Percentiles rank a stretch among this genome's conserved stretches.
Conservation (phyloP, 805 yeast species). For the Candida silvicultrix region DNA sequence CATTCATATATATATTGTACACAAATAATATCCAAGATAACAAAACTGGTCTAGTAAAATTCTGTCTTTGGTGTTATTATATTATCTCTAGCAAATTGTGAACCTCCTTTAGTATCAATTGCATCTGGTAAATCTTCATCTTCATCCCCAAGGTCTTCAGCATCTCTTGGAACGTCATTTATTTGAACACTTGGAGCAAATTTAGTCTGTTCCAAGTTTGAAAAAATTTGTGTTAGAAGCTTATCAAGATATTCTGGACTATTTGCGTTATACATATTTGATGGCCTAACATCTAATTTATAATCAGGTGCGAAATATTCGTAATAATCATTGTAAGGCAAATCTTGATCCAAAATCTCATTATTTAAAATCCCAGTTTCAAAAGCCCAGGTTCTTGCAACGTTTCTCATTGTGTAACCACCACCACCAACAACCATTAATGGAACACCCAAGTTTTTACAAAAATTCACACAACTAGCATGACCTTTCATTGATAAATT, state of each 20-base stretch:
- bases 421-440: conserved; percentile 95
- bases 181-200: conserved; percentile 97
- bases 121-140: conserved; percentile 79
- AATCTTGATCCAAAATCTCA: conserved; percentile 43
- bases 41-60: conserved; percentile 35
- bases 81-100: conserved; percentile 77
- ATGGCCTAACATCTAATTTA: conserved; percentile 87
- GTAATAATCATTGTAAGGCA: conserved; percentile 92
- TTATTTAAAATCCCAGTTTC: conserved; percentile 81
- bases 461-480: conserved; percentile 89
- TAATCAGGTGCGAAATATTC: conserved; percentile 98
- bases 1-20: too few species aligned
- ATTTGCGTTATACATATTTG: conserved; percentile 95
- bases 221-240: conserved; percentile 67
- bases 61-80: conserved; percentile 68
- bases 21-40: too few species aligned
- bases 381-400: conserved; percentile 90
- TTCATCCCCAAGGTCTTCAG: conserved; percentile 81
- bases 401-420: conserved; percentile 95
- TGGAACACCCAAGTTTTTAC: conserved; percentile 86
- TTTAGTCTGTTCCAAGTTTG: conserved; percentile 81
- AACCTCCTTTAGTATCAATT: conserved; percentile 87
- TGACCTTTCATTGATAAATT: conserved; percentile 89
- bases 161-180: conserved; percentile 82
- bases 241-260: conserved; percentile 87